Evolutionary conservation across 768 basidiomycete genomes (phyloP).

Genomic region (Suillus subaureus): DNA sequence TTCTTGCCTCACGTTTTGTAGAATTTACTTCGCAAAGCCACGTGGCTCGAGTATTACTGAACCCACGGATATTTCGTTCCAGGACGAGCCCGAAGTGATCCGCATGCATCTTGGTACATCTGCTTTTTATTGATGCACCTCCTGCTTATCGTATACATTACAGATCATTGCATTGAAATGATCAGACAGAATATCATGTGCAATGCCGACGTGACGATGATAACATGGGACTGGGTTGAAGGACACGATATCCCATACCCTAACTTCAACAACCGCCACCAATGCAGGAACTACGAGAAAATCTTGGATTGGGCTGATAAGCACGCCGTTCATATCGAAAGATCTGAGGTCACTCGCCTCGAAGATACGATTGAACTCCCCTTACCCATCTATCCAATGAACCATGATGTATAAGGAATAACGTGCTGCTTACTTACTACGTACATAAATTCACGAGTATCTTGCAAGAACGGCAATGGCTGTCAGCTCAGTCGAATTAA

Average conservation of each 20-base stretch:
- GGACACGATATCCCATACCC: not conserved
- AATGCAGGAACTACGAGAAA: slow-evolving; percentile 7
- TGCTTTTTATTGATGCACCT: not conserved
- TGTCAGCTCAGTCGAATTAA: not conserved
- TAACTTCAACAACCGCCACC: not conserved
- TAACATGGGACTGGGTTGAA: slow-evolving; percentile 15
- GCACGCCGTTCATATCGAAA: slow-evolving; percentile 2
- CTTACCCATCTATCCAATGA: not conserved
- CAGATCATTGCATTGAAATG: slow-evolving; percentile 15
- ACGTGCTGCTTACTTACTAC: not conserved
- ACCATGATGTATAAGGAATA: not conserved
- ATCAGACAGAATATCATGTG: slow-evolving; percentile 17
- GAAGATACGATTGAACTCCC: not conserved
- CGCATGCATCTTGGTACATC: slow-evolving; percentile 14
- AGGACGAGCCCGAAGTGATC: not conserved
- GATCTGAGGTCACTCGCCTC: not conserved
- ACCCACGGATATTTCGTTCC: slow-evolving; percentile 8
- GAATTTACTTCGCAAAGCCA: slow-evolving; percentile 16
- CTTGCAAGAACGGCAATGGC: not conserved
- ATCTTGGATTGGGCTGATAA: slow-evolving; percentile 1
- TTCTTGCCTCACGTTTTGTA: not conserved
- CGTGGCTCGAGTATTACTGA: slow-evolving; percentile 11
- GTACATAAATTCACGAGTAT: not conserved
- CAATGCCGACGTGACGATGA: slow-evolving; percentile 14
- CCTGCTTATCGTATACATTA: not conserved